Evolutionary conservation across 1,284 basidiomycete genomes (phyloP), one percentile per base, ranked within the genome.

Genomic region (Cystobasidium slooffiae): DNA sequence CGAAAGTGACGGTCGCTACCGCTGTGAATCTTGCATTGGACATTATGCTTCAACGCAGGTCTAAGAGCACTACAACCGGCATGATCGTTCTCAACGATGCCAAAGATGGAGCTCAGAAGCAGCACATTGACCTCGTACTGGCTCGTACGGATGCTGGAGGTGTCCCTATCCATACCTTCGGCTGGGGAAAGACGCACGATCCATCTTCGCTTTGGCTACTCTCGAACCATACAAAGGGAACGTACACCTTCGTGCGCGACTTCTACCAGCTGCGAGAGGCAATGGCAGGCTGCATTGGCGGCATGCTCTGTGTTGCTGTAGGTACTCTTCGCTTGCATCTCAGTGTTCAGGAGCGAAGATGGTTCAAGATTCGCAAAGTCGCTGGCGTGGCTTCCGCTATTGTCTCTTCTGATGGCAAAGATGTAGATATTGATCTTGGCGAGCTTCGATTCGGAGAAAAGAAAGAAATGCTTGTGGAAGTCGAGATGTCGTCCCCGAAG

Each of bases 131-230:
- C 80, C 87, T 99, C 20, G 93, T 97, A 41, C 90, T 97, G 75
- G 94, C 95, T 53, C 90, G 96, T 55, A 91, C 94, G 0, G 96
- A 99, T 80, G 95, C 95, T 3, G 95, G 93, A 73, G 84, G 83
- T 79, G 89, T 96, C 31, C 94, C 96, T 0, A 95, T 99, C 70
- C 96, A 99, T 83, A 91, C 93, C 1, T 91, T 99, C 78, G 96
- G 96, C 61, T 99, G 96, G 81, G 95, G 95, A 67, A 92, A 93
- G 76, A 91, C 91, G 16, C 96, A 98, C 82, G 95, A 99, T 82
- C 95, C 96, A 6, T 92, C 93, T 3, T 95, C 94, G n/a, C 87
- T 99, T 18, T 99, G 96, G 96, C 88, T 97, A 56, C 93, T 99
- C 85, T 97, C 94, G 12, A 97, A 97, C 83, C 93, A 97, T 82